Evolutionary conservation across 495 filamentous ascomycete species (phyloP).

Genomic region (Lineolata rhizophorae): DNA sequence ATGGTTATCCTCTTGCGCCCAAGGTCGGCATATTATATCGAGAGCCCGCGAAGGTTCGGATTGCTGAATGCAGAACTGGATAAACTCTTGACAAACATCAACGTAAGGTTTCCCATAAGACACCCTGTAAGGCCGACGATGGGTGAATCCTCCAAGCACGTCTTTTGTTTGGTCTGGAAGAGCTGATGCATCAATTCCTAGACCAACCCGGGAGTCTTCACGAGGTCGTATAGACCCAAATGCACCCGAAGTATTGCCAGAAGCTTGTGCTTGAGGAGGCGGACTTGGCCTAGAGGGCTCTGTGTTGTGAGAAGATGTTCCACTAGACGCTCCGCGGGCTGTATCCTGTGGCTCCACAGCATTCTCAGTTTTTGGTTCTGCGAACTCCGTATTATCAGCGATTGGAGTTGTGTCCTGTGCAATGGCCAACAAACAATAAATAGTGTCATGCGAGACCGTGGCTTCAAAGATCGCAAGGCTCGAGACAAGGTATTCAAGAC

Average conservation of each 20-base stretch:
- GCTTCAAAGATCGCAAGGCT: constrained; percentile 6
- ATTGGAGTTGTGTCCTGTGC: constrained; percentile 7
- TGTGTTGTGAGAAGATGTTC: too few relatives aligned
- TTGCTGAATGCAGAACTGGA: constrained; percentile 13
- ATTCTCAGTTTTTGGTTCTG: background rate
- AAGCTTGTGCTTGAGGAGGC: too few relatives aligned
- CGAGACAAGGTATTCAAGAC: constrained; percentile 9
- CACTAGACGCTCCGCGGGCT: background rate
- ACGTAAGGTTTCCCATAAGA: constrained; percentile 16
- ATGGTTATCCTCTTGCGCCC: constrained; percentile 3
- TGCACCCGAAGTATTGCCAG: too few relatives aligned
- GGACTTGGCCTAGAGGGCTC: too few relatives aligned
- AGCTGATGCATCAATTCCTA: too few relatives aligned
- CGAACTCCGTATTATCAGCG: background rate
- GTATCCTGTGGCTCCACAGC: background rate
- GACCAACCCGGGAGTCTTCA: too few relatives aligned
- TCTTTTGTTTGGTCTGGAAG: constrained; percentile 1
- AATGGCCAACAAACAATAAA: constrained; percentile 9
- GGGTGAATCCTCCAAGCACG: constrained; percentile 4
- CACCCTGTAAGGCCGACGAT: constrained; percentile 9
- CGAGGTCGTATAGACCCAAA: too few relatives aligned
- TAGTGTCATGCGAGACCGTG: constrained; percentile 4
- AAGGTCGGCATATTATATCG: constrained; percentile 12
- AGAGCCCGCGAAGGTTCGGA: constrained; percentile 7
- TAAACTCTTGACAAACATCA: constrained; percentile 15